Conservation (phyloP, 2,329 filamentous ascomycete genomes). For the Colletotrichum sp. region DNA sequence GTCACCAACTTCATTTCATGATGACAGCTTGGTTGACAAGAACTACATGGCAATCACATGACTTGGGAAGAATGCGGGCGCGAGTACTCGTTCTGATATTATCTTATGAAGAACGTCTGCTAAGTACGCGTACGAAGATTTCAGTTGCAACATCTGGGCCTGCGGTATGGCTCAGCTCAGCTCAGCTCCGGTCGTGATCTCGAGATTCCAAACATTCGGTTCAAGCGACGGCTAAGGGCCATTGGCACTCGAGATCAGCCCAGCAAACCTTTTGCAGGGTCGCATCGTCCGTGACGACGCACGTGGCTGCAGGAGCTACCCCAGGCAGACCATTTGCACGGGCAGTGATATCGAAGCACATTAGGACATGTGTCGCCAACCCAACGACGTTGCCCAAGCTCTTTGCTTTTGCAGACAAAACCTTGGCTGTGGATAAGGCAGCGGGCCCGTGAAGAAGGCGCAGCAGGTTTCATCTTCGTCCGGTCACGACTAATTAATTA, state of each 20-base stretch:
- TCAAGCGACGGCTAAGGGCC: neutral
- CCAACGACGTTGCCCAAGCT: neutral
- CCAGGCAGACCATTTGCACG: neutral
- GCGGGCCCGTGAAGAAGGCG: conserved; percentile 20
- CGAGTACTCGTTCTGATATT: neutral
- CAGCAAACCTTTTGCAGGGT: neutral
- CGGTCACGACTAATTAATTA: neutral
- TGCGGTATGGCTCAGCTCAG: neutral
- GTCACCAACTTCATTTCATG: neutral
- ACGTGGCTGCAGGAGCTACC: conserved; percentile 2
- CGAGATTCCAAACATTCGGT: neutral
- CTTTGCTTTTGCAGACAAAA: neutral
- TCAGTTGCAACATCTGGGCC: neutral
- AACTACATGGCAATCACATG: neutral
- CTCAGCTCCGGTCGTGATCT: neutral
- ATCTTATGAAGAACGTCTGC: neutral
- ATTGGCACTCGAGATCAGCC: neutral
- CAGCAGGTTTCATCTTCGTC: conserved; percentile 35
- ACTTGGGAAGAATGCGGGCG: neutral
- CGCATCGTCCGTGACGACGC: conserved; percentile 11
- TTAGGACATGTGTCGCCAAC: neutral
- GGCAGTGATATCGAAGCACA: neutral
- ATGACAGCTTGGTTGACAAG: neutral
- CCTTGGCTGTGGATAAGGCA: neutral
- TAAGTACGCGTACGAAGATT: neutral